Percentiles rank a stretch among this genome's conserved stretches.
phyloP scores from a whole-genome alignment of 1,139 yeast species.

The Trichomonascaceae sp. region DNA sequence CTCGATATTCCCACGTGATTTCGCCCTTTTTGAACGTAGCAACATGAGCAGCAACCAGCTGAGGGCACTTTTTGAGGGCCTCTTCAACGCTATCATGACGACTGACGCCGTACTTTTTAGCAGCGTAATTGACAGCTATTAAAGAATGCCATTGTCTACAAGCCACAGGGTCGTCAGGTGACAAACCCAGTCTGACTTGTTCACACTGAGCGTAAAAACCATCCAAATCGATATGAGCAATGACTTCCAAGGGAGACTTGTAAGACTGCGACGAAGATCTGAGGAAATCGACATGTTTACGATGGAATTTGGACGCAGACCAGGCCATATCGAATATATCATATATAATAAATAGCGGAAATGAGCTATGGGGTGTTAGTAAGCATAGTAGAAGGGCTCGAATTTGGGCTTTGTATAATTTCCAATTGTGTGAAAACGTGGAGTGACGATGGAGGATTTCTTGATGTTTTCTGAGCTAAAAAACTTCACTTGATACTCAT shows the following conservation, averaged over 20 bases:
- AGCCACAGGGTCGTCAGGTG: constrained; percentile 73
- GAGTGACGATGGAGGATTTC: background rate
- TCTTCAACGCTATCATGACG: constrained; percentile 67
- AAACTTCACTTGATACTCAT: background rate
- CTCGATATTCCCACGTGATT: constrained; percentile 69
- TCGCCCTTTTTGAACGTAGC: constrained; percentile 91
- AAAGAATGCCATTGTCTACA: constrained; percentile 90
- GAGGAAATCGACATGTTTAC: constrained; percentile 21
- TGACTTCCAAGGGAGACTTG: constrained; percentile 64
- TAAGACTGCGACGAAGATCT: constrained; percentile 19
- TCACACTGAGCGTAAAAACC: constrained; percentile 95
- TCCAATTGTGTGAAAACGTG: no score
- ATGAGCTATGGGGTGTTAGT: background rate
- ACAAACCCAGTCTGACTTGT: constrained; percentile 61
- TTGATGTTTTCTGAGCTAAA: background rate
- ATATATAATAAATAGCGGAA: background rate
- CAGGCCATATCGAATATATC: constrained; percentile 2
- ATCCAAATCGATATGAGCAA: constrained; percentile 84
- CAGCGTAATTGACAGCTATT: constrained; percentile 78
- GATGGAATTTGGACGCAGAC: constrained; percentile 14
- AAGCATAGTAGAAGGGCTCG: background rate
- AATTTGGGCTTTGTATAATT: no score
- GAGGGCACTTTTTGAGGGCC: constrained; percentile 71
- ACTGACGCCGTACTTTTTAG: constrained; percentile 72
- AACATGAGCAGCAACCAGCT: constrained; percentile 76